Percentiles rank a stretch among this genome's conserved stretches.
phyloP scores from a whole-genome alignment of 208 protist genomes.

The Zelonia costaricensis region DNA sequence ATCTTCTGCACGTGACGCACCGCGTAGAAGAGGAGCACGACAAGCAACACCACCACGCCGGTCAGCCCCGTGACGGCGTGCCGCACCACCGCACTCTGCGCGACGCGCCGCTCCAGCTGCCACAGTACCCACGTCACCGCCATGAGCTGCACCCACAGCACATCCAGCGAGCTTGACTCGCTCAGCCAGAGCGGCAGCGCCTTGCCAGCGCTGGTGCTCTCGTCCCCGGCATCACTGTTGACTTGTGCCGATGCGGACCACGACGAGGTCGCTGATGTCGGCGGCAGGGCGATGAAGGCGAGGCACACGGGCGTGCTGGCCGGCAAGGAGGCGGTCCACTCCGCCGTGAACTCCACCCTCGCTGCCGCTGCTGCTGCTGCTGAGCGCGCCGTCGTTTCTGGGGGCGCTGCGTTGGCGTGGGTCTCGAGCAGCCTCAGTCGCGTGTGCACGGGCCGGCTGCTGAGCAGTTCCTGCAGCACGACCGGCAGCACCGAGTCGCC shows the following conservation, averaged over 20 bases:
- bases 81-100: constrained; percentile 43
- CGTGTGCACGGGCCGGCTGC: constrained; percentile 19
- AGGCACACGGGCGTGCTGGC: constrained; percentile 36
- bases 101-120: constrained; percentile 43
- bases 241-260: neutral
- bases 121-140: constrained; percentile 23
- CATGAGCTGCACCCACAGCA: constrained; percentile 52
- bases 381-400: neutral
- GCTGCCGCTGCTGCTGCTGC: neutral
- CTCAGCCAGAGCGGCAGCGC: constrained; percentile 34
- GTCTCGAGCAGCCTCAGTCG: constrained; percentile 15
- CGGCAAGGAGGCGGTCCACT: constrained; percentile 26
- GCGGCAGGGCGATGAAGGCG: constrained; percentile 25
- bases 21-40: constrained; percentile 41
- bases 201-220: too few species aligned
- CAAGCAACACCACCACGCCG: constrained; percentile 43
- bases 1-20: constrained; percentile 53
- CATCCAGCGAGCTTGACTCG: constrained; percentile 41
- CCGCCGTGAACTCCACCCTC: constrained; percentile 5
- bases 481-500: constrained; percentile 19
- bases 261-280: neutral
- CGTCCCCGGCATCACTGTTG: neutral
- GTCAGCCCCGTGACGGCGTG: constrained; percentile 46
- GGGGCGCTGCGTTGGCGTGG: too few species aligned
- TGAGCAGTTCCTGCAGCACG: constrained; percentile 27